These are phyloP conservation scores for Pichia rugopelliculosa DNA, from an alignment of 805 yeast species.

Conservation along the genomic window DNA sequence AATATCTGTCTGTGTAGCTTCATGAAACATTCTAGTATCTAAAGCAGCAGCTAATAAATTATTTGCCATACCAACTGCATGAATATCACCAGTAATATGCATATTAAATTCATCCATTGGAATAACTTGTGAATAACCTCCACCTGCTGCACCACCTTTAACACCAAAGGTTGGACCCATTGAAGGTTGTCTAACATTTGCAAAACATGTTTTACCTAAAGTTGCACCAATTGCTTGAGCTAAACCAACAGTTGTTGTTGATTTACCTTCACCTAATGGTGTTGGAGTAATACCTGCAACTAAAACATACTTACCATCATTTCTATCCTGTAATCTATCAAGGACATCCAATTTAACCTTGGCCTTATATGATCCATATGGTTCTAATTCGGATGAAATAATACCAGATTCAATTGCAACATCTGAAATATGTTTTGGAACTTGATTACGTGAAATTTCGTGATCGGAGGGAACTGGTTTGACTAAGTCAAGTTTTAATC, in stretches of 20 bases:
- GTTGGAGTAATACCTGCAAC: slow-evolving; percentile 99
- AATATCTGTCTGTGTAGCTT: slow-evolving; percentile 67
- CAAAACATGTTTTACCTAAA: slow-evolving; percentile 72
- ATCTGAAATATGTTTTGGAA: slow-evolving; percentile 70
- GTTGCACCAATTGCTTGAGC: slow-evolving; percentile 97
- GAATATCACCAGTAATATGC: slow-evolving; percentile 97
- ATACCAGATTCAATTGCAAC: slow-evolving; percentile 83
- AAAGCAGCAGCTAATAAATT: slow-evolving; percentile 93
- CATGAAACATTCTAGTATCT: slow-evolving; percentile 96
- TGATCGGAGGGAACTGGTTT: slow-evolving; percentile 86
- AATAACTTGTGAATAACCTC: slow-evolving; percentile 95
- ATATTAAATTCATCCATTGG: slow-evolving; percentile 99
- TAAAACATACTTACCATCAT: slow-evolving; percentile 78
- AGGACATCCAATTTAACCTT: slow-evolving; percentile 67
- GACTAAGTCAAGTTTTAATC: slow-evolving; percentile 30
- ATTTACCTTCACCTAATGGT: slow-evolving; percentile 96
- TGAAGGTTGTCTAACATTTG: slow-evolving; percentile 94
- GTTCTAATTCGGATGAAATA: slow-evolving; percentile 70
- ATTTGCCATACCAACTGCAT: slow-evolving; percentile 91
- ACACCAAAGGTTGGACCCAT: slow-evolving; percentile 99
- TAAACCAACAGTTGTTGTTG: slow-evolving; percentile 91
- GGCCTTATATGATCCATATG: slow-evolving; percentile 84
- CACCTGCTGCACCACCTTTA: slow-evolving; percentile 99
- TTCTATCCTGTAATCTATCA: slow-evolving; percentile 55
- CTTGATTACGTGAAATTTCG: slow-evolving; percentile 81